Base-by-base conservation (phyloP, 345 rosid genomes). In the Gossypium herbaceum region DNA sequence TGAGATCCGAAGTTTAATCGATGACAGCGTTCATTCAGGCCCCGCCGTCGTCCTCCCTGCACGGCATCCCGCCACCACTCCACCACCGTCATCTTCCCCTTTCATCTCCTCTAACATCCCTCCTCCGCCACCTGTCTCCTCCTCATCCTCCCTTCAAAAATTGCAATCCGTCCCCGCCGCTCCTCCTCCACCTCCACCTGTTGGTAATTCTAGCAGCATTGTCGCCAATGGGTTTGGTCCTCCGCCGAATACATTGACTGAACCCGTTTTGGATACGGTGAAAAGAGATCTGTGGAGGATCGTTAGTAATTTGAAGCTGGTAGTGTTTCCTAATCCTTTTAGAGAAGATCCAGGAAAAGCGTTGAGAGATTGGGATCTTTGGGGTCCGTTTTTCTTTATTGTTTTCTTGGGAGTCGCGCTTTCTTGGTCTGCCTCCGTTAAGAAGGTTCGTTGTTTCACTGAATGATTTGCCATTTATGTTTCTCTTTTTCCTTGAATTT, bases 281-380 rank as follows among this genome's bases (percentile, higher is more conserved):
- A 96, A 93, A 86, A 87, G 98, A 72, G 99, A 96, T 89, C 92
- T 96, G 72, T 88, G 92, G 13, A 83, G 99, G 81, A 96, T 96
- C 64, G 92, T 93, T 47, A 96, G 97, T 79, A 96, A 96, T 83
- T 72, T 96, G 87, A 96, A 93, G 92, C 89, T 93, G 56, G 98
- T 93, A 29, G 99, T 96, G 74, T 90, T 96, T 67, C 97, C 99
- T 0, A 96, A 96, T 73, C 98, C 98, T 12, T 87, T 76, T 61
- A 85, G 99, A 20, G 99, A 96, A 24, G 98, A 96, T 86, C 99
- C 98, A 1, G 99, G 98, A 20, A 96, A 96, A 84, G 97, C 98
- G 3, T 83, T 96, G 80, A 83, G 98, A 79, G 99, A 96, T 84
- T 96, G 99, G 99, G 99, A 93, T 89, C 91, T 95, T 0, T 95